Evolutionary conservation across 495 filamentous ascomycete genomes (phyloP), one percentile per base, ranked within the genome.

Genomic region (Aspergillus nidulans): DNA sequence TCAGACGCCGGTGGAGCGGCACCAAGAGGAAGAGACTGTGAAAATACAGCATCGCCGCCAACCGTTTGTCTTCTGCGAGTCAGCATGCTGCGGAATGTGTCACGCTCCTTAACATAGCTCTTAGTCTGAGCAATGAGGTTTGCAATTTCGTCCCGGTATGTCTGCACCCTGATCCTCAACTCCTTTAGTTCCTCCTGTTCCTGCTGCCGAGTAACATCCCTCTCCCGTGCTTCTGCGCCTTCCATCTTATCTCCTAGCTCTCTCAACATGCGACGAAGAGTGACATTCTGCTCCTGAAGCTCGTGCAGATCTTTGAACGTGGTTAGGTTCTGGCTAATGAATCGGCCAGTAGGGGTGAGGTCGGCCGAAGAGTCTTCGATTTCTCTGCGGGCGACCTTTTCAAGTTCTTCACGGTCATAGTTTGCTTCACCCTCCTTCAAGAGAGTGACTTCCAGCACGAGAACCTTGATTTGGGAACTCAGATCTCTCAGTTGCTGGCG

Each of bases 21-120:
- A 25, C 74, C 76, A 30, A 77, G 65, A 1, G 73, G 74, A 16
- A 83, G 70, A 25, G 86, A 87, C 38, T 85, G 81, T 16, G 84
- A 88, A 56, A 94, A 83, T 3, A 80, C 74, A 19, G 76, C 74
- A 45, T 94, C 88, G 4, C 69, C 88, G 6, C 69, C 69, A 6
- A 79, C 70, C 15, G 75, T 74, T 59, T 90, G 86, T 9, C 85
- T 86, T 54, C 84, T 79, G 53, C 87, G 81, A 54, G 90, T 84
- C 13, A 96, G 81, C 83, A 97, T 94, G 38, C 90, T 89, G 25
- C 91, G 83, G 85, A 96, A 97, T 81, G 96, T 97, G 62, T 99
- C 92, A 30, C 94, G 84, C 72, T 99, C 94, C 64, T 89, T 89
- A 45, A 92, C 88, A 60, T 95, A 95, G 69, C 90, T 95, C 75